These are phyloP conservation scores for Abelmoschus esculentus DNA, from an alignment of 345 rosid species.

Conservation along the genomic window DNA sequence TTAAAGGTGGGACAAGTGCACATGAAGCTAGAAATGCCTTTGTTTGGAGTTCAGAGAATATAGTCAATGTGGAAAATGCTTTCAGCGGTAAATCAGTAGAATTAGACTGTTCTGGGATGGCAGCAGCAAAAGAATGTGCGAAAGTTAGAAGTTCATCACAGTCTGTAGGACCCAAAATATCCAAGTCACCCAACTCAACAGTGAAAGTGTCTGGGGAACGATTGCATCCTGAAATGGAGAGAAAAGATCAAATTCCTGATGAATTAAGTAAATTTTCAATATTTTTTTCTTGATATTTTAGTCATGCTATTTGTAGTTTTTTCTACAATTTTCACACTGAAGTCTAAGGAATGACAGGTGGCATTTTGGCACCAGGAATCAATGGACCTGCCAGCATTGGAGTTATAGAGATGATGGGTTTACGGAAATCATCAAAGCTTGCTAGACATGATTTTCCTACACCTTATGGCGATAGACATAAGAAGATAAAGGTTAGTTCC, in stretches of 20 bases:
- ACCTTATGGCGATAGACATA: constrained; percentile 24
- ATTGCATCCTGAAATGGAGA: constrained; percentile 29
- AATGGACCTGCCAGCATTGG: constrained; percentile 32
- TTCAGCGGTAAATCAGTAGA: constrained; percentile 16
- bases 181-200: constrained; percentile 29
- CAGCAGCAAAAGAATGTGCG: constrained; percentile 13
- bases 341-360: constrained; percentile 24
- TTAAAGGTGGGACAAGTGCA: constrained; percentile 20
- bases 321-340: constrained; percentile 26
- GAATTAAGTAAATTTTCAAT: constrained; percentile 30
- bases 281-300: constrained; percentile 5
- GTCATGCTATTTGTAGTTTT: constrained; percentile 1
- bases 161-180: constrained; percentile 21
- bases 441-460: constrained; percentile 21
- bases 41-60: constrained; percentile 10
- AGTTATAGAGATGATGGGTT: constrained; percentile 50
- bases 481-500: constrained; percentile 46
- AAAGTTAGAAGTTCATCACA: constrained; percentile 19
- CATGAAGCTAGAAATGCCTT: constrained; percentile 13
- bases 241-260: constrained; percentile 29
- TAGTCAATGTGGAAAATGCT: constrained; percentile 4
- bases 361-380: constrained; percentile 24
- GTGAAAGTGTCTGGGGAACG: constrained; percentile 30
- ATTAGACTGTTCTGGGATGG: constrained; percentile 8
- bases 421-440: constrained; percentile 47